Base-by-base conservation (phyloP, 2,329 filamentous ascomycete genomes). In the Alternaria panax region DNA sequence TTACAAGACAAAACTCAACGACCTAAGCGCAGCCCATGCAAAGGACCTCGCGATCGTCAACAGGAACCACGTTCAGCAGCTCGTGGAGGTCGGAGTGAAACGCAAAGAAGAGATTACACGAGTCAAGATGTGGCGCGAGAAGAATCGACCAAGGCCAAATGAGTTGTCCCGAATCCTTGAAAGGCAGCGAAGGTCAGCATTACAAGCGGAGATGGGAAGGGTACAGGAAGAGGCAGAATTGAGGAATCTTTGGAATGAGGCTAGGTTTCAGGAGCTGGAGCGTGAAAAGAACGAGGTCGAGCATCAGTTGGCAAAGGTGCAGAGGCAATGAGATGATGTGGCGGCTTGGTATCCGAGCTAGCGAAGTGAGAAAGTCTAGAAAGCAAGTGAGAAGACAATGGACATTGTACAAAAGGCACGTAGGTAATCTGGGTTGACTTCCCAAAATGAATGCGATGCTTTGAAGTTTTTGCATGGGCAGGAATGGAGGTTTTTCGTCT, bases 81-180 rank as follows among this genome's bases (percentile, higher is more conserved):
- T 48, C 16, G 28, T 18, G 12, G 12, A 48, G 20, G 14, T n/a
- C 28, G 14, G 34, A 9, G 8, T 48, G 20, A 32, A 7, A 11
- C 45, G 34, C 28, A 48, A 22, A 16, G 16, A 48, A n/a, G 45
- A 48, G 28, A 22, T 34, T 2, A 48, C 28, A 22, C 45, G 28
- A 5, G 45, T 48, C 45, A 48, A 48, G 45, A 5, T 48, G 20
- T 34, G 45, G 45, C 34, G 28, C 14, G 45, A n/a, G 28, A 18
- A 34, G 45, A 48, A 48, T 12, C 8, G 9, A 12, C 45, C 45
- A 12, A 48, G 20, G 5, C 28, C 45, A 18, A 48, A 34, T n/a
- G 45, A 48, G 7, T 16, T 48, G n/a, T 34, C 14, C 14, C 28
- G 45, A 14, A 8, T 48, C 5, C 28, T 24, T 14, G 45, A 48